phyloP scores from a whole-genome alignment of 345 rosid species.

The Linum trigynum region DNA sequence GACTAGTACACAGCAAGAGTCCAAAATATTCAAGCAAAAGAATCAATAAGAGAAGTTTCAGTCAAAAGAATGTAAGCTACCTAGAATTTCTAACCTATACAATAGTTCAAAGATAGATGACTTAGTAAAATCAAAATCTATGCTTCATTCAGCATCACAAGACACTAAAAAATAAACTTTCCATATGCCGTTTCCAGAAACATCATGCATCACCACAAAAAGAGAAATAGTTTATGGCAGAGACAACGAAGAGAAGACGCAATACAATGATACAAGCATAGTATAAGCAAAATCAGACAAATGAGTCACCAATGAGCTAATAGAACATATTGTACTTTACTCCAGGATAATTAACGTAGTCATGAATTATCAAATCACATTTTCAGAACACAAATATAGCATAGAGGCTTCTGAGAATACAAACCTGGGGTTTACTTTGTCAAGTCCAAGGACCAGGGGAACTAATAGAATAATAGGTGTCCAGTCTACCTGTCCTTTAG shows the following conservation, averaged over 20 bases:
- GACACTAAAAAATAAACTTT: too few relatives aligned
- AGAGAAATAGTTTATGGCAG: background rate
- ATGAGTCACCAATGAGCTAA: background rate
- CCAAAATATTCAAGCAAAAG: background rate
- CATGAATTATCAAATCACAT: background rate
- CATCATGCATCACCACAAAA: background rate
- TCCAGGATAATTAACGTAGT: background rate
- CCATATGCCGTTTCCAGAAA: background rate
- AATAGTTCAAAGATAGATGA: background rate
- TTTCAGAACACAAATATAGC: background rate
- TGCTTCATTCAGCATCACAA: background rate
- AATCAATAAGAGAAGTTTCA: too few relatives aligned
- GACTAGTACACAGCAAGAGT: background rate
- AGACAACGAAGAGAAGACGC: background rate
- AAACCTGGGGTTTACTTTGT: conserved; percentile 78
- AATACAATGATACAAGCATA: background rate
- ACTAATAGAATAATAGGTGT: conserved; percentile 75
- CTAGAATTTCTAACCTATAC: background rate
- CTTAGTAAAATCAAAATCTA: background rate
- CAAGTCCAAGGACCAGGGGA: conserved; percentile 95
- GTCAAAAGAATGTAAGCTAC: too few relatives aligned
- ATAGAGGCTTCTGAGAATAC: conserved; percentile 8
- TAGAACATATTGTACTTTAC: background rate
- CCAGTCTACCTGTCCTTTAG: conserved; percentile 58
- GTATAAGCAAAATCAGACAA: background rate